phyloP scores from a whole-genome alignment of 305 asterid genomes.

The Plantago lanceolata region DNA sequence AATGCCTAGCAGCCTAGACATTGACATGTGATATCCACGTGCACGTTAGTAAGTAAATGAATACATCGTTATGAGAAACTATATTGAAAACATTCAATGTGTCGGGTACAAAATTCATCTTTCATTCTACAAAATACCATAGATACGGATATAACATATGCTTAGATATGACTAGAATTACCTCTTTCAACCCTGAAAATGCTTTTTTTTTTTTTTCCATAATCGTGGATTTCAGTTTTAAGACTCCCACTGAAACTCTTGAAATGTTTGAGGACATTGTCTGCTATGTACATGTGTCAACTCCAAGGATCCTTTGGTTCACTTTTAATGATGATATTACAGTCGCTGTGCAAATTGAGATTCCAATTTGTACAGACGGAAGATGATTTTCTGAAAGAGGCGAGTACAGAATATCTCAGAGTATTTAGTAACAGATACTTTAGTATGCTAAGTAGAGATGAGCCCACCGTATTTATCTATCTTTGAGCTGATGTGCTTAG shows the following conservation, averaged over 20 bases:
- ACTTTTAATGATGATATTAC: no score
- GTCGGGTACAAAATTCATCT: not conserved
- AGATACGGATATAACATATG: no score
- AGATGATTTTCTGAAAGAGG: no score
- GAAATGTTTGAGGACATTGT: no score
- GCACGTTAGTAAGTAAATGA: not conserved
- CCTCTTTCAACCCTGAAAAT: not conserved
- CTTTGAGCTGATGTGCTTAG: constrained; percentile 6
- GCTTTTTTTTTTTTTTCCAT: constrained; percentile 10
- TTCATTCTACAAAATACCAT: not conserved
- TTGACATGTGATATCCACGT: not conserved
- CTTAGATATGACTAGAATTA: not conserved
- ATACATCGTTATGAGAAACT: not conserved
- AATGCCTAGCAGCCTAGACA: not conserved
- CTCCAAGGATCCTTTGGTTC: no score
- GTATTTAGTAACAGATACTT: not conserved
- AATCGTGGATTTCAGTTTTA: not conserved
- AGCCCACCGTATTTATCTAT: not conserved
- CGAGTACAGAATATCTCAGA: no score
- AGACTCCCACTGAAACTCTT: not conserved
- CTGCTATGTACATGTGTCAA: no score
- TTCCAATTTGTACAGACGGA: no score
- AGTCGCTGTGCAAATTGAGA: no score
- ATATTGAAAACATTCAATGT: not conserved
- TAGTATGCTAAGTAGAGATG: not conserved